phyloP scores from a whole-genome alignment of 495 filamentous ascomycete species.

The Neurospora africana region DNA sequence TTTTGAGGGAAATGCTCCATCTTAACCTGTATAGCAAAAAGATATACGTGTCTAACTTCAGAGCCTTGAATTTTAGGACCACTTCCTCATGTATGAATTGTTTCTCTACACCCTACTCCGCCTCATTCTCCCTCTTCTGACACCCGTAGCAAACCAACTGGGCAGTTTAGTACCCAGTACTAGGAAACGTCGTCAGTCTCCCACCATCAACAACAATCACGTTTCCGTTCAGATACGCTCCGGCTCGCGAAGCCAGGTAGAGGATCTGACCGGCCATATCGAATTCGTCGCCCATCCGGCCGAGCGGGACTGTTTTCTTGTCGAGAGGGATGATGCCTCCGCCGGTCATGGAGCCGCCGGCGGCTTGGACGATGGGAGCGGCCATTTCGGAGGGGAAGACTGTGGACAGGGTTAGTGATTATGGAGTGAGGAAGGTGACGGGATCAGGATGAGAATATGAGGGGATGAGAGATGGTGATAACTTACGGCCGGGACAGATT shows the following conservation, averaged over 20 bases:
- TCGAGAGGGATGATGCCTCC: slow-evolving; percentile 14
- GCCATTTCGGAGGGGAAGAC: slow-evolving; percentile 60
- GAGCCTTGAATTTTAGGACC: too few relatives aligned
- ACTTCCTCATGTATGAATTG: too few relatives aligned
- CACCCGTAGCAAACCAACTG: too few relatives aligned
- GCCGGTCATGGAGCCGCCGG: slow-evolving; percentile 29
- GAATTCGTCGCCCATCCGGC: slow-evolving; percentile 23
- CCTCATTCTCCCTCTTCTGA: too few relatives aligned
- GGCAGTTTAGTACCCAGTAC: slow-evolving; percentile 35
- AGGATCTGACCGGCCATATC: slow-evolving; percentile 55
- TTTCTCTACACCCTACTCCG: too few relatives aligned
- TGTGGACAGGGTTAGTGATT: slow-evolving; percentile 6
- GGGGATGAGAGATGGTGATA: neutral
- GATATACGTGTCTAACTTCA: too few relatives aligned
- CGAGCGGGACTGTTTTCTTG: slow-evolving; percentile 18
- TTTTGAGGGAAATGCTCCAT: too few relatives aligned
- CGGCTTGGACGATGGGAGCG: slow-evolving; percentile 27
- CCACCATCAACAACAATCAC: slow-evolving; percentile 53
- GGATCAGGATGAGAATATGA: neutral
- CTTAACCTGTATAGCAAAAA: too few relatives aligned
- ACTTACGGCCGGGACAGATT: slow-evolving; percentile 57
- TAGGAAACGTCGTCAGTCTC: slow-evolving; percentile 40
- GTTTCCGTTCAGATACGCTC: slow-evolving; percentile 53
- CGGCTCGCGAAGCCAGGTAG: slow-evolving; percentile 51
- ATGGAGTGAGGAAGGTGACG: too few relatives aligned